These are phyloP conservation scores for Neurospora crassa DNA, from an alignment of 2,329 filamentous ascomycete genomes.

Conservation along the genomic window DNA sequence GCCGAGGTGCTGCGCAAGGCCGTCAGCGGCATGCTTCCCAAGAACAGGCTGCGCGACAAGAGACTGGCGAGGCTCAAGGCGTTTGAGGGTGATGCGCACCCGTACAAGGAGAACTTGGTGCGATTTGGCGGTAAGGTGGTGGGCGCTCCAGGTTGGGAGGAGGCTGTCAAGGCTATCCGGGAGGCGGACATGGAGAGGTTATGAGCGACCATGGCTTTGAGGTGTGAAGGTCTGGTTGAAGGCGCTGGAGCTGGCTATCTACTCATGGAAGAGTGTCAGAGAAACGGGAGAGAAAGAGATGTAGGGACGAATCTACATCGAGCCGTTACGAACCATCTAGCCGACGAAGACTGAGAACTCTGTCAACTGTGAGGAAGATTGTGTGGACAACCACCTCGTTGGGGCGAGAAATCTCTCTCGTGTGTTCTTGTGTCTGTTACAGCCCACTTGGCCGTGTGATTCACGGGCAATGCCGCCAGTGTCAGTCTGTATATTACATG, in stretches of 20 bases:
- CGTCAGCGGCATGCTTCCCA: constrained; percentile 94
- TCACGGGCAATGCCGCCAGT: background rate
- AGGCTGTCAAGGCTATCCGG: constrained; percentile 39
- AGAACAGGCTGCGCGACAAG: constrained; percentile 86
- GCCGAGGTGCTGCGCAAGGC: constrained; percentile 85
- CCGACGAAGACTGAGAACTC: background rate
- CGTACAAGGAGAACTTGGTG: constrained; percentile 82
- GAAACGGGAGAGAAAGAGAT: background rate
- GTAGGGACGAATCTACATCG: background rate
- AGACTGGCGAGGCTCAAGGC: constrained; percentile 83
- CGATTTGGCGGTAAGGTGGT: constrained; percentile 55
- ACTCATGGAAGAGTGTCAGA: background rate
- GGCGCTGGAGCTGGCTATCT: background rate
- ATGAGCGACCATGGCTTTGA: constrained; percentile 25
- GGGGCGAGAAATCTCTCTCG: background rate
- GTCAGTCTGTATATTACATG: background rate
- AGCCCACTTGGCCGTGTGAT: background rate
- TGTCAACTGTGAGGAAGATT: background rate
- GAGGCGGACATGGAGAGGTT: constrained; percentile 39
- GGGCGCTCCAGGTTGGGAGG: constrained; percentile 43
- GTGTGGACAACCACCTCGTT: background rate
- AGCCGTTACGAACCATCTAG: background rate
- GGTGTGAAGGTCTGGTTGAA: background rate
- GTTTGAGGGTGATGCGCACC: constrained; percentile 87
- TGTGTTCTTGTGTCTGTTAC: background rate